Conservation (phyloP, 768 basidiomycete species). For the Termitomyces sp. region DNA sequence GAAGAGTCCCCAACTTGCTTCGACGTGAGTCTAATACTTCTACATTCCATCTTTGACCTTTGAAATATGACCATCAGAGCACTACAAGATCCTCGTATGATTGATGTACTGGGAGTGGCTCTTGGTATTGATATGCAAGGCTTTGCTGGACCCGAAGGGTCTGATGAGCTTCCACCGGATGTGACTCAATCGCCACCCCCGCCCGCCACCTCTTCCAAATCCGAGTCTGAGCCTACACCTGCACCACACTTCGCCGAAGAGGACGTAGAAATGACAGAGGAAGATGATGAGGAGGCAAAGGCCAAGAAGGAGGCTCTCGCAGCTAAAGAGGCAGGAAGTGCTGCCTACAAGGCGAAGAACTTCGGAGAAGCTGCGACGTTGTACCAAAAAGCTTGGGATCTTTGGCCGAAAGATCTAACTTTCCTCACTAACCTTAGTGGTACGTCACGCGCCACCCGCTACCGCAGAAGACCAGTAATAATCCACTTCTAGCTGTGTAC, state of each 20-base stretch:
- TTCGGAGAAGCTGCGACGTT: conserved; percentile 71
- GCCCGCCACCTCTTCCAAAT: conserved; percentile 37
- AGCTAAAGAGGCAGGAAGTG: conserved; percentile 72
- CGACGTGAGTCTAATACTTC: conserved; percentile 33
- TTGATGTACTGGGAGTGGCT: conserved; percentile 85
- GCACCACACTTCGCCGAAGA: conserved; percentile 37
- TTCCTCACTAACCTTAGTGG: conserved; percentile 90
- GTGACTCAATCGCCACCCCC: conserved; percentile 34
- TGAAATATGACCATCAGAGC: conserved; percentile 28
- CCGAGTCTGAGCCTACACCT: conserved; percentile 33
- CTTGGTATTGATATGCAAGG: conserved; percentile 94
- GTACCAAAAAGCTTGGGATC: conserved; percentile 88
- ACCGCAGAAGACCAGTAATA: neutral
- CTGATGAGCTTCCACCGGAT: conserved; percentile 70
- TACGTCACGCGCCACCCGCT: conserved; percentile 23
- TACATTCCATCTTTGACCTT: neutral
- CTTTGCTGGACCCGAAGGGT: conserved; percentile 78
- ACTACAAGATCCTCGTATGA: conserved; percentile 85
- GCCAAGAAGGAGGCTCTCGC: conserved; percentile 75
- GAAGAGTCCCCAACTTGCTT: conserved; percentile 61
- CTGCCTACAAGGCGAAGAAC: conserved; percentile 81
- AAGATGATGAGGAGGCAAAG: conserved; percentile 63
- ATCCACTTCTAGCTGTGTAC: conserved; percentile 63
- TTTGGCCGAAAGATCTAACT: conserved; percentile 89
- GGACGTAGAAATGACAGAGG: conserved; percentile 66